Evolutionary conservation across 192 early-diverging fungal genomes (phyloP).

Genomic region (Linnemannia hyalina): DNA sequence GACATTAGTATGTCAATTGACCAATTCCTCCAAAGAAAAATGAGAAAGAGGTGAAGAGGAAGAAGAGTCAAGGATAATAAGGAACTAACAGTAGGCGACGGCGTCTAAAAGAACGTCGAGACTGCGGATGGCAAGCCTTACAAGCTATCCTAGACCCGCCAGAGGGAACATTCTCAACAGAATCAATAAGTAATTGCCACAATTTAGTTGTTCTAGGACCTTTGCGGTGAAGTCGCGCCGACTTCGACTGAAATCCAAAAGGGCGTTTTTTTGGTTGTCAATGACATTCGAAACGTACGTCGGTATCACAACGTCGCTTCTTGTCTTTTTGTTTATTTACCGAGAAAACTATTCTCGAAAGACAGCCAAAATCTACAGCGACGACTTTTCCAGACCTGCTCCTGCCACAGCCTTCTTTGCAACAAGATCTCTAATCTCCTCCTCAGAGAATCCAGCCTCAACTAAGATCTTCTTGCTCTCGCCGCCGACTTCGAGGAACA

Average conservation of each 20-base stretch:
- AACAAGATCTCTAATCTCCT: constrained; percentile 55
- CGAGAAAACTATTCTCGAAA: neutral
- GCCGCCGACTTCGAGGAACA: constrained; percentile 60
- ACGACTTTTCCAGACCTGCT: constrained; percentile 39
- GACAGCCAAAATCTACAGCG: constrained; percentile 13
- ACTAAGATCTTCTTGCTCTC: constrained; percentile 58
- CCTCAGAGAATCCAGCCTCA: constrained; percentile 57
- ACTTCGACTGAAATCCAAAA: neutral
- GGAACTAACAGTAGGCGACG: neutral
- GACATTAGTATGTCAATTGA: neutral
- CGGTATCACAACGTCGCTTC: neutral
- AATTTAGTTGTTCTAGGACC: too few species aligned
- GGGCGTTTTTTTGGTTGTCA: neutral
- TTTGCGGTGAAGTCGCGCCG: neutral
- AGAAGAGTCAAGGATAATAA: neutral
- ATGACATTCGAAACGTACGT: neutral
- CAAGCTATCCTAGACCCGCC: neutral
- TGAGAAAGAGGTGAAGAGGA: neutral
- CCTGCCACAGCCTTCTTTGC: constrained; percentile 41
- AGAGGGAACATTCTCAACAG: neutral
- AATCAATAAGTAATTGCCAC: too few species aligned
- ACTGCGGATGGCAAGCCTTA: neutral
- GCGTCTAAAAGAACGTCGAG: neutral
- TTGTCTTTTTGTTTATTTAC: neutral
- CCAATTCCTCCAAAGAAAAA: neutral